Evolutionary conservation across 495 filamentous ascomycete species (phyloP), one percentile per base, ranked within the genome.

Genomic region (Xylaria nigripes): DNA sequence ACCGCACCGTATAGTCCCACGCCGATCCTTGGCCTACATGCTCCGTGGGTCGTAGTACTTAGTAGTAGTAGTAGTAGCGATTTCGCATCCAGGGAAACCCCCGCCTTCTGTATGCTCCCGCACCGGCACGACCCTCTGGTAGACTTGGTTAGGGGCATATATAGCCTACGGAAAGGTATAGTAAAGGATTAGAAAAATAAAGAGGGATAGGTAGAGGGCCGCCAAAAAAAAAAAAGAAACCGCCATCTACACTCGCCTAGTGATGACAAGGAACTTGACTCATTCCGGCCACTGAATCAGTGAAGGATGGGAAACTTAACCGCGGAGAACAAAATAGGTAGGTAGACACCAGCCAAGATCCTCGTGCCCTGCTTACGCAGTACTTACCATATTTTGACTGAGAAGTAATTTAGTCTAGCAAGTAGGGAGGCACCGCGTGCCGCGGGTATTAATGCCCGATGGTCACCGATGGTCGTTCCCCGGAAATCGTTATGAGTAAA

Each of bases 111-210:
- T 36, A 3, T 21, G 22, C 23, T 34, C 32, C 27, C 41, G 41
- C 29, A 16, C 41, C 50, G 50, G 50, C 29, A 52, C 50, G 50
- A 45, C 41, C 50, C 50, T 52, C 27, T 22, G 22, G 21, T 45
- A n/a, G 24, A 52, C 27, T 18, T n/a, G 24, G n/a, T 19, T 44
- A 41, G 49, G 24, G 24, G n/a, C n/a, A n/a, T n/a, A n/a, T 24
- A 13, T 34, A 15, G 32, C 13, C 2, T 10, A 15, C 13, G 32
- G 34, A 9, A 16, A 36, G n/a, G 5, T 23, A 32, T 19, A 6
- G 23, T 5, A 13, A 7, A 3, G 7, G 9, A 29, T 41, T 7
- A 29, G n/a, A 12, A 30, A 22, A 18, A 0, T 1, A 25, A 34
- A 34, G 4, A 29, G 4, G 4, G 9, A 9, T 29, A 9, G 9